Evolutionary conservation across 1,284 basidiomycete species (phyloP).

Genomic region (Trichosporon asahii): DNA sequence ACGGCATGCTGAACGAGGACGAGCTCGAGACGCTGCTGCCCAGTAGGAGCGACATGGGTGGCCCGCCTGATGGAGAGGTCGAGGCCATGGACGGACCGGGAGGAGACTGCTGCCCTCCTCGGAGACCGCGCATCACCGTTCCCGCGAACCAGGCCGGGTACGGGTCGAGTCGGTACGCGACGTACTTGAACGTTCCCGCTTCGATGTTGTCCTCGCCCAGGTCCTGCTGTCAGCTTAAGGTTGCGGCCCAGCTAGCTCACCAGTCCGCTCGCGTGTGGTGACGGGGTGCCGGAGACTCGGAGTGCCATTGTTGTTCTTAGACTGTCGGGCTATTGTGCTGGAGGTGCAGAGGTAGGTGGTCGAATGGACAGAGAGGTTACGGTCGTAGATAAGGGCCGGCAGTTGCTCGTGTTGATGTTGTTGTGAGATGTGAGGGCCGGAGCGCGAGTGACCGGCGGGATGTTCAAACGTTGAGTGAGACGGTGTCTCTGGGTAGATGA

Average conservation of each 20-base stretch:
- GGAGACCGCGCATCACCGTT: not conserved
- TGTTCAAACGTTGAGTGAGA: not conserved
- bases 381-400: not conserved
- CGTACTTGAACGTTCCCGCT: constrained; percentile 1
- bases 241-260: not conserved
- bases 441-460: not conserved
- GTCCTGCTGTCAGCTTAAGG: not conserved
- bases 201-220: constrained; percentile 3
- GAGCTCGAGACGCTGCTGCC: not conserved
- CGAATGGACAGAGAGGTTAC: not conserved
- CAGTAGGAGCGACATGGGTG: not conserved
- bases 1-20: not conserved
- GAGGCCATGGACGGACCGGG: not conserved
- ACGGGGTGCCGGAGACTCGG: constrained; percentile 4
- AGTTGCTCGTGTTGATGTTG: not conserved
- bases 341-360: not conserved
- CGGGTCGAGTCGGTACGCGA: constrained; percentile 2
- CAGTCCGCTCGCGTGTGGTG: constrained; percentile 1
- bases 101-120: not conserved
- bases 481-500: not conserved
- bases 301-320: not conserved
- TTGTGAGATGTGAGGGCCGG: not conserved
- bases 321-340: not conserved
- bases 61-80: not conserved
- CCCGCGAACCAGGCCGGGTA: not conserved